Evolutionary conservation across 129 eudicot species (phyloP).

Genomic region (Lonicera japonica): DNA sequence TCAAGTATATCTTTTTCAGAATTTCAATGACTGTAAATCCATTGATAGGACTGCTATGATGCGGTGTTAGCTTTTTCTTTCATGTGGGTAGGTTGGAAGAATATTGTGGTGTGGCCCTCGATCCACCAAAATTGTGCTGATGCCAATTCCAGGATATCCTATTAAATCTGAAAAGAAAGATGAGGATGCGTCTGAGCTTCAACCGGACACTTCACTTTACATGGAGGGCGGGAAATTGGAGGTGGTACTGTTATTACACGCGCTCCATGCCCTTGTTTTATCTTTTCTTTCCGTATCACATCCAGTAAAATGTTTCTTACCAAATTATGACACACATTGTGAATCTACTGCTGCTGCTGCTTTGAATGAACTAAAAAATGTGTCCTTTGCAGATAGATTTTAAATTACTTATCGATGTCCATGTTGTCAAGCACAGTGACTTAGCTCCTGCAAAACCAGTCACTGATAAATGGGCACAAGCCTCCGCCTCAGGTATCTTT

Average conservation of each 20-base stretch:
- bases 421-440: conserved; percentile 36
- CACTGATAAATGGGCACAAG: conserved; percentile 14
- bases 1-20: conserved; percentile 42
- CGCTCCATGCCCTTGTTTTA: too few relatives aligned
- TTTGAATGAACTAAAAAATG: not conserved
- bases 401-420: conserved; percentile 59
- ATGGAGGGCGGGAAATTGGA: conserved; percentile 85
- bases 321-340: not conserved
- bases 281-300: not conserved
- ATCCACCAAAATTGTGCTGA: conserved; percentile 35
- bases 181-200: conserved; percentile 34
- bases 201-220: conserved; percentile 47
- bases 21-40: conserved; percentile 1
- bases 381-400: conserved; percentile 58
- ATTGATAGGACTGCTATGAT: not conserved
- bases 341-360: not conserved
- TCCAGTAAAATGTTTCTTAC: not conserved
- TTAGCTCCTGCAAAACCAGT: conserved; percentile 25
- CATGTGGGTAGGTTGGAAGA: conserved; percentile 56
- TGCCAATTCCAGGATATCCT: too few relatives aligned
- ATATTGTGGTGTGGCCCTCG: conserved; percentile 32
- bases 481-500: conserved; percentile 39
- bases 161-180: conserved; percentile 32
- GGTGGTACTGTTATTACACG: too few relatives aligned
- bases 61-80: not conserved